Evolutionary conservation across 2,329 filamentous ascomycete genomes (phyloP).

Genomic region (Hymenoscyphus infarciens): DNA sequence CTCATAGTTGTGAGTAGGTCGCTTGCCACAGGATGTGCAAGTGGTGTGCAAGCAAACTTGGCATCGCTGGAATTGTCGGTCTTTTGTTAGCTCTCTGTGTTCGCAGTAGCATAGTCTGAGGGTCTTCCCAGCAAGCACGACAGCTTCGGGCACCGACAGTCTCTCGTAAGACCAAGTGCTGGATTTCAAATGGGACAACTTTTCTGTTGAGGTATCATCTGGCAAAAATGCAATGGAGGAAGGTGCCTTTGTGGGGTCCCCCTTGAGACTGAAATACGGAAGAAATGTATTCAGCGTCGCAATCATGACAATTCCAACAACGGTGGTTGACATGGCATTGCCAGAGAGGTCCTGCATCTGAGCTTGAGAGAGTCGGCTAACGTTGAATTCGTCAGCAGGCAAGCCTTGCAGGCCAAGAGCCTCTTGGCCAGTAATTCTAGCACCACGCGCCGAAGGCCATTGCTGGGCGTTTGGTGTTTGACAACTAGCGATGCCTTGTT

Average conservation of each 20-base stretch:
- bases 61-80: conserved; percentile 44
- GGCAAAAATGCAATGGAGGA: neutral
- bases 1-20: conserved; percentile 42
- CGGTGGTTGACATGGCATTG: conserved; percentile 75
- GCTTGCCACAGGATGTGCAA: conserved; percentile 51
- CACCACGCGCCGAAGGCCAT: conserved; percentile 57
- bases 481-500: conserved; percentile 60
- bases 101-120: conserved; percentile 56
- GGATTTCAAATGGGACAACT: neutral
- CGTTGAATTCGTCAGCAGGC: conserved; percentile 56
- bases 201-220: neutral
- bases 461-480: conserved; percentile 63
- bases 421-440: conserved; percentile 60
- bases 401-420: conserved; percentile 65
- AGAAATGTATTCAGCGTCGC: conserved; percentile 48
- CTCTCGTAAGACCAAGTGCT: conserved; percentile 9
- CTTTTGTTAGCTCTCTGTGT: conserved; percentile 40
- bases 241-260: neutral
- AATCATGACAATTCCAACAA: conserved; percentile 62
- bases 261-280: conserved; percentile 9
- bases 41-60: conserved; percentile 50
- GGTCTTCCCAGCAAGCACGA: conserved; percentile 33
- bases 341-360: conserved; percentile 69
- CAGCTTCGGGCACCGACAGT: conserved; percentile 17
- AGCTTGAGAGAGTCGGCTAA: conserved; percentile 59